These are phyloP conservation scores for Nemania abortiva DNA, from an alignment of 2,329 filamentous ascomycete species.

Conservation along the genomic window DNA sequence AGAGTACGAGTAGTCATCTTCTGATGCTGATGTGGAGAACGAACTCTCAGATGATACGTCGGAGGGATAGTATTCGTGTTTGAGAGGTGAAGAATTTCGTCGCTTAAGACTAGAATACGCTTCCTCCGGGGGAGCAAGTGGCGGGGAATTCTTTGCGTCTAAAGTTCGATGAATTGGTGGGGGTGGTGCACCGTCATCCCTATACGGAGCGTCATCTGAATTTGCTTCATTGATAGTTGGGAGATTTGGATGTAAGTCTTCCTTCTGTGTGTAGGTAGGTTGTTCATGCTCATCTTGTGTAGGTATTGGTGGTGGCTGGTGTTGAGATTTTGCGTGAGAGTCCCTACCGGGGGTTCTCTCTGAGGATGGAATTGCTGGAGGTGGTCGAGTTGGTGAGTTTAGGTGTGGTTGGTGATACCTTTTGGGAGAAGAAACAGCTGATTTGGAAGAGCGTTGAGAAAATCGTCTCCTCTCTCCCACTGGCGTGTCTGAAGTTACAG, in stretches of 20 bases:
- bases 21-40: conserved; percentile 47
- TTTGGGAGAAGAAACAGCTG: conserved; percentile 47
- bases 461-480: conserved; percentile 54
- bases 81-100: conserved; percentile 89
- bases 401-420: conserved; percentile 52
- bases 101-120: conserved; percentile 67
- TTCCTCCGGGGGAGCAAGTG: conserved; percentile 62
- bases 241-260: conserved; percentile 56
- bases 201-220: conserved; percentile 54
- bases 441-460: conserved; percentile 39
- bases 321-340: conserved; percentile 45
- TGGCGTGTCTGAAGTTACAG: conserved; percentile 52
- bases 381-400: conserved; percentile 49
- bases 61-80: conserved; percentile 96
- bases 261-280: conserved; percentile 49
- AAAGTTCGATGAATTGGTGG: conserved; percentile 66
- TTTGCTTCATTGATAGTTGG: conserved; percentile 51
- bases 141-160: conserved; percentile 54
- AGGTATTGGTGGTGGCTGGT: conserved; percentile 34
- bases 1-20: conserved; percentile 64
- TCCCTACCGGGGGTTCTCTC: conserved; percentile 57
- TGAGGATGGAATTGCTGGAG: conserved; percentile 47
- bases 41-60: conserved; percentile 66
- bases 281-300: conserved; percentile 32
- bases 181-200: conserved; percentile 68